Conservation (phyloP, 306 rosid genomes). For the Fragaria nilgerrensis region DNA sequence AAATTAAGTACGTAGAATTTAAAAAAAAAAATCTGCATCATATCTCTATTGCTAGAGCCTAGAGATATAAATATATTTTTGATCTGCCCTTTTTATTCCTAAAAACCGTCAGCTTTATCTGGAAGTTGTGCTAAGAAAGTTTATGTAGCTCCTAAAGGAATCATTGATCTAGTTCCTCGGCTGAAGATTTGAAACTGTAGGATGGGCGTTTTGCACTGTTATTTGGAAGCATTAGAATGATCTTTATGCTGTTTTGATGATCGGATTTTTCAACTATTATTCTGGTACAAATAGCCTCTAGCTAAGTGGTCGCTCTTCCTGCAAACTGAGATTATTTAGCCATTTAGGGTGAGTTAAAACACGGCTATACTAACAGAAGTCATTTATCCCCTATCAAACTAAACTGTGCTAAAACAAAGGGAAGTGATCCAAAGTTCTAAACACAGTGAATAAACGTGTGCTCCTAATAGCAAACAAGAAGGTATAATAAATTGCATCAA, state of each 20-base stretch:
- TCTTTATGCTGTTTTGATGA: neutral
- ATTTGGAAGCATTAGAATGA: neutral
- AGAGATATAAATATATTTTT: neutral
- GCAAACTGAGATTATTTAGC: no score
- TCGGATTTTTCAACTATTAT: neutral
- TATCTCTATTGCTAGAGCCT: neutral
- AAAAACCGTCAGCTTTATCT: neutral
- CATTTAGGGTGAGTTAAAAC: no score
- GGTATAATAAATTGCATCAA: no score
- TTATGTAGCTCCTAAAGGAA: neutral
- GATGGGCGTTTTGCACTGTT: neutral
- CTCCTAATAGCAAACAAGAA: no score
- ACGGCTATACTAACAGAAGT: no score
- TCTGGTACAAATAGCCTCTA: neutral
- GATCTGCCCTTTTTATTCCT: neutral
- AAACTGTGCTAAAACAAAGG: no score
- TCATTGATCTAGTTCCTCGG: neutral
- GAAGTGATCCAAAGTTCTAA: no score
- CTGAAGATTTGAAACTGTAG: neutral
- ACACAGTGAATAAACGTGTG: no score
- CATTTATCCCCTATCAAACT: no score
- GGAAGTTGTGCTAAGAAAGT: neutral
- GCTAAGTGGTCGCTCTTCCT: neutral
- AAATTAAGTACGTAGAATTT: neutral
- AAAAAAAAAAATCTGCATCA: neutral